Base-by-base conservation (phyloP, 2,329 filamentous ascomycete genomes). In the Dryadomyces sulphureus region DNA sequence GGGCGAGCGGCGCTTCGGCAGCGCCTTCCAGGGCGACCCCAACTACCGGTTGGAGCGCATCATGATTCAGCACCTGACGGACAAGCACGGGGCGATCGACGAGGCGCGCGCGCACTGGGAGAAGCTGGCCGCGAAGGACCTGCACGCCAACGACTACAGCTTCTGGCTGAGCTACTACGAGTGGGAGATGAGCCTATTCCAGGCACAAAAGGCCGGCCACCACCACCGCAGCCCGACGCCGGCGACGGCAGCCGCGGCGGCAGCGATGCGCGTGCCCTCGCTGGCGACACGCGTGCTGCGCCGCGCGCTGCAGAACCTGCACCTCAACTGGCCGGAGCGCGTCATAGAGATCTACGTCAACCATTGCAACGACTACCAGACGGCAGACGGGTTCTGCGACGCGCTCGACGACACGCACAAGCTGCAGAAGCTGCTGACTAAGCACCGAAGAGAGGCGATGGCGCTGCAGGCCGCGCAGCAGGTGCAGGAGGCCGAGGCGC, bases 141-240 rank as follows among this genome's bases (percentile, higher is more conserved):
- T 77, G 4, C 65, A 87, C 47, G 79, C 79, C 25, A 77, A 87
- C 54, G 89, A 79, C 54, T 88, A 89, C 57, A 87, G 94, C 55
- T 96, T 96, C 60, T 98, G 92, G 92, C 72, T 89, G 46, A 79
- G 81, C 38, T 95, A 87, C 62, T 95, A 95, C 62, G 71, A 81
- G 45, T 96, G 88, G 83, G 92, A 96, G 63, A 81, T 96, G 71
- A 72, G 83, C 48, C 56, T 76, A 5, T 77, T 74, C 52, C 50
- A 56, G 21, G 63, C 67, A 2, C 68, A 69, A 5, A 64, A 60
- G 48, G 32, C 8, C 30, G 24, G 11, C 34, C 67, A 71, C 46
- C 73, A 69, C 46, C 63, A 65, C 32, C 66, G 72, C 48, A 75
- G 74, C 49, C 68, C 71, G 1, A 73, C 69, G 0, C 71, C 72